A percentile compares a stretch with the other conserved stretches of the same genome.
Evolutionary conservation across 1,139 yeast species (phyloP).

Genomic region (Eremothecium coryli): DNA sequence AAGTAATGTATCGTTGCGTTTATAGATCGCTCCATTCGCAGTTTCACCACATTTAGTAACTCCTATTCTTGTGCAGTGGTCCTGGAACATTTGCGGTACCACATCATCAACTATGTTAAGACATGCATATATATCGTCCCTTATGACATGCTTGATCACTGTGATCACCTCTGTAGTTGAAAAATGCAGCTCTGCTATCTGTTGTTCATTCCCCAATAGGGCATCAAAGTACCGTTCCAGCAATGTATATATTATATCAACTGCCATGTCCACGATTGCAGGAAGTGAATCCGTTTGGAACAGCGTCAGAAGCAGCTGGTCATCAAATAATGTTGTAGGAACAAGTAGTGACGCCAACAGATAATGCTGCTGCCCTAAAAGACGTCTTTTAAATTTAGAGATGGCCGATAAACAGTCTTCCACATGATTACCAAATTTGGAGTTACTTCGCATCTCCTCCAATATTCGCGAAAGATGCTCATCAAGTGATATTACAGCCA

Average conservation of each 20-base stretch:
- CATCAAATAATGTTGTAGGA: conserved; percentile 16
- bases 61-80: conserved; percentile 14
- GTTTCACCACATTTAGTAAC: conserved; percentile 5
- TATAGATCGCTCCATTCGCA: background rate
- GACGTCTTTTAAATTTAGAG: conserved; percentile 7
- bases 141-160: conserved; percentile 6
- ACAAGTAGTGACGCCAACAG: conserved; percentile 15
- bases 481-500: conserved; percentile 12
- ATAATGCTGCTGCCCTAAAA: conserved; percentile 12
- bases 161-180: background rate
- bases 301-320: conserved; percentile 12
- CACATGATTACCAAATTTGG: conserved; percentile 6
- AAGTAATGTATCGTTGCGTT: conserved; percentile 3
- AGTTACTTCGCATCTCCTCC: conserved; percentile 1
- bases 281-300: conserved; percentile 15
- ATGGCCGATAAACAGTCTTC: conserved; percentile 8
- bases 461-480: conserved; percentile 8
- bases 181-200: background rate
- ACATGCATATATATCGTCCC: conserved; percentile 16
- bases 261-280: conserved; percentile 14
- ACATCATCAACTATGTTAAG: conserved; percentile 15
- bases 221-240: conserved; percentile 11
- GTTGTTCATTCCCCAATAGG: background rate
- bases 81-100: conserved; percentile 15
- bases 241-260: conserved; percentile 8